Base-by-base conservation (phyloP, 768 basidiomycete genomes). In the Arthromyces matolae region DNA sequence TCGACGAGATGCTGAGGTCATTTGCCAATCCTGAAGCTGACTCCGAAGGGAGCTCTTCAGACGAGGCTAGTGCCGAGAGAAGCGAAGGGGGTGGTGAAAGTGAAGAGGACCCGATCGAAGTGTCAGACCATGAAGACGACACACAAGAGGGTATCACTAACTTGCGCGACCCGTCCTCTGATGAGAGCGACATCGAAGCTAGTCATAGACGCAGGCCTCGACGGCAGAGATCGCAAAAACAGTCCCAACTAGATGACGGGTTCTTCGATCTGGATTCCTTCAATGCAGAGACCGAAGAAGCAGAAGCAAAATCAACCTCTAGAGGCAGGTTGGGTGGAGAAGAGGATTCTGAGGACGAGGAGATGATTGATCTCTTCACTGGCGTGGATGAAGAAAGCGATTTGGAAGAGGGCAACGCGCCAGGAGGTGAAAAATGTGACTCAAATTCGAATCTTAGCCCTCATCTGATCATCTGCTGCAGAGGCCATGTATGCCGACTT, bases 191-290 rank as follows among this genome's bases (percentile, higher is more conserved):
- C 19, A 61, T 72, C 27, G 67, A 65, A 10, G 20, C 50, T 57
- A 46, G n/a, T 51, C 51, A 49, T 55, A 58, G 56, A 27, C 47
- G 41, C 19, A 49, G 50, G 50, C 28, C 18, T 45, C 43, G 22
- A 27, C 44, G 66, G 58, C 39, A 58, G 54, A 47, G 51, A 47
- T 33, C 44, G 22, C 33, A 53, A 56, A 42, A 36, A 41, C 39
- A 47, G 19, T 58, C 64, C 33, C 75, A 76, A 34, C 77, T 97
- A 23, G 86, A 97, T 64, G 95, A 98, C 61, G 81, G 75, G 12
- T 98, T 98, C 71, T 98, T 98, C 67, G 78, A 86, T 52, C 76
- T 99, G 38, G 80, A 81, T 23, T 75, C 81, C 16, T 99, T 99
- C 73, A 96, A 98, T 58, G 76, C 83, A 2, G 83, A 93, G 62